Evolutionary conservation across 306 rosid genomes (phyloP), one percentile per base, ranked within the genome.

Genomic region (Ceratonia siliqua): DNA sequence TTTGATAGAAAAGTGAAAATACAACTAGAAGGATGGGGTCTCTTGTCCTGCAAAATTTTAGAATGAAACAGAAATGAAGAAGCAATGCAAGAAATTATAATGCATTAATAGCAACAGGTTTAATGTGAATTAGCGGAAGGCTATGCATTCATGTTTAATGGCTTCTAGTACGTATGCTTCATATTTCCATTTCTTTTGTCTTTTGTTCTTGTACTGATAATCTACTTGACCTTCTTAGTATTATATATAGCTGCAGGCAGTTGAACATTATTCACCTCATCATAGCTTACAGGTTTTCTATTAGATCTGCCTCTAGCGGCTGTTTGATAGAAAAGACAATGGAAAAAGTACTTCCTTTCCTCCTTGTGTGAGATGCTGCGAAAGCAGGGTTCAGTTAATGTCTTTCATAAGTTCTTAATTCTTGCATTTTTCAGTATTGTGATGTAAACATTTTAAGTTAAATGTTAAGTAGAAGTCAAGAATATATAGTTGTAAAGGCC

Each of bases 51-150:
- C 45, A 69, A 14, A 33, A 8, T 11, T n/a, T 48, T 21, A 53
- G 2, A 54, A 41, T 54, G 67, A 65, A 54, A 54, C 67, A 75
- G 4, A 75, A 28, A 39, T 41, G 55, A 55, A 68, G 49, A 54
- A 55, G 42, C 41, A 28, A 18, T 10, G 28, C 17, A 32, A 49
- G 11, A 12, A 76, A 9, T 18, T 38, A 43, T 8, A 27, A 28
- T 46, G 52, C 41, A 15, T n/a, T 22, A 1, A 30, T 21, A 36
- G 62, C 28, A 42, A 22, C 25, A 53, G 50, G 32, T 75, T 45
- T 65, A 18, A 57, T 17, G 2, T 27, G 36, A 56, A 20, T 39
- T 32, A 11, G 7, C 11, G 8, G 68, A 14, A 35, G 67, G 46
- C 45, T 30, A 43, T 41, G 50, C 38, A 28, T 53, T 54, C 48